These are phyloP conservation scores for Pythium plurisporium DNA, from an alignment of 352 stramenopile genomes.

Conservation along the genomic window DNA sequence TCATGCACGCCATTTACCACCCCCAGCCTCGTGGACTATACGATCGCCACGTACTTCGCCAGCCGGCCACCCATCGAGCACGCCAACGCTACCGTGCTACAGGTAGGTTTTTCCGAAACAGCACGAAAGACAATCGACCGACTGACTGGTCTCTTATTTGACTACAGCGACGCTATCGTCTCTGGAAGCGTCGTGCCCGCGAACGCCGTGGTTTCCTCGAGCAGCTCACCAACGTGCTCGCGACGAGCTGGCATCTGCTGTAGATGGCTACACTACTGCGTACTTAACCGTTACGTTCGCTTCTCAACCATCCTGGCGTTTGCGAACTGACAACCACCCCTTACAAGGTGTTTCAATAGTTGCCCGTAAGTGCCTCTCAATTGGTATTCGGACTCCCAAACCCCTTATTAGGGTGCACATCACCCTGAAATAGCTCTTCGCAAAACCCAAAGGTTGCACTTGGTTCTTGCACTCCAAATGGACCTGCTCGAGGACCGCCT, in stretches of 20 bases:
- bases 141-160: too few relatives aligned
- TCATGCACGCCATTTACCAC: conserved; percentile 33
- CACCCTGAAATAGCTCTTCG: neutral
- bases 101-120: too few relatives aligned
- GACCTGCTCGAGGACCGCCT: conserved; percentile 9
- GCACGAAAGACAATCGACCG: too few relatives aligned
- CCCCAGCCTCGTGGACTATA: conserved; percentile 68
- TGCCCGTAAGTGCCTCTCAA: too few relatives aligned
- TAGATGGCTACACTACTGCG: conserved; percentile 10
- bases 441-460: conserved; percentile 15
- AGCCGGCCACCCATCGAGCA: conserved; percentile 46
- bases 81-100: conserved; percentile 38
- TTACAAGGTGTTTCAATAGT: neutral
- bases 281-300: neutral
- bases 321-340: neutral
- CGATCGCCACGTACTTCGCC: conserved; percentile 53
- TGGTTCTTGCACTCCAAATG: neutral
- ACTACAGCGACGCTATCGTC: conserved; percentile 15
- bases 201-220: conserved; percentile 3
- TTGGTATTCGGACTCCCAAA: neutral
- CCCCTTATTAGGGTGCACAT: conserved; percentile 1
- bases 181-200: conserved; percentile 1
- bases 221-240: conserved; percentile 2
- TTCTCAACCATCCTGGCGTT: neutral
- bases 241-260: conserved; percentile 13